Evolutionary conservation across 306 rosid genomes (phyloP).

Genomic region (Prunus campanulata): DNA sequence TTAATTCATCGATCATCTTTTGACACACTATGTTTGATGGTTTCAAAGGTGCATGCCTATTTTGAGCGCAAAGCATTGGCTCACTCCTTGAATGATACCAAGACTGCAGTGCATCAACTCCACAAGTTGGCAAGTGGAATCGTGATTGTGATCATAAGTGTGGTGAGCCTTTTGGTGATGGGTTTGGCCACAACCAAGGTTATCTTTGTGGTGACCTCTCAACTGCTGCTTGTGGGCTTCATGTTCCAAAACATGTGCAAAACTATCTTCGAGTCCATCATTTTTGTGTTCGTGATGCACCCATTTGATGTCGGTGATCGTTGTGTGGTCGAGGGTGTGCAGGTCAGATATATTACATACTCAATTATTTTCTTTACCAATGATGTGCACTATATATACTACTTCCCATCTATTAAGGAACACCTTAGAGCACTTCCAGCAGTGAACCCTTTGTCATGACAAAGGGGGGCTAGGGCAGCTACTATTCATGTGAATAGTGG

Average conservation of each 20-base stretch:
- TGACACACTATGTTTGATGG: not conserved
- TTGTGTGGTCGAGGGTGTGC: conserved; percentile 40
- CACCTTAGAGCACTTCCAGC: too few relatives aligned
- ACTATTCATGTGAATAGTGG: too few relatives aligned
- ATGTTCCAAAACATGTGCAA: conserved; percentile 60
- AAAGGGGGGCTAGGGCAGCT: too few relatives aligned
- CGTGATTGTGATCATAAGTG: conserved; percentile 35
- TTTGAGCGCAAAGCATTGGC: conserved; percentile 46
- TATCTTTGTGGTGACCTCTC: conserved; percentile 48
- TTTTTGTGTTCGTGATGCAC: conserved; percentile 56
- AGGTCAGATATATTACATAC: conserved; percentile 18
- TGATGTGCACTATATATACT: not conserved
- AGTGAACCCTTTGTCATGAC: too few relatives aligned
- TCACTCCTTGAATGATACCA: conserved; percentile 51
- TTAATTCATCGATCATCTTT: too few relatives aligned
- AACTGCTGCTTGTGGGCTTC: conserved; percentile 47
- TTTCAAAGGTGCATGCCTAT: conserved; percentile 40
- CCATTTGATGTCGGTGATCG: conserved; percentile 56
- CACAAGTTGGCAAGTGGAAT: conserved; percentile 53
- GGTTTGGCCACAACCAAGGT: conserved; percentile 55
- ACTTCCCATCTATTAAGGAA: not conserved
- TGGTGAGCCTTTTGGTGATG: conserved; percentile 40
- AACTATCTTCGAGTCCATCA: conserved; percentile 51
- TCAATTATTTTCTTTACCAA: too few relatives aligned
- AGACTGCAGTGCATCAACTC: conserved; percentile 52